A percentile compares a stretch with the other conserved stretches of the same genome.
These are phyloP conservation scores for Rhizopogon rudus DNA, from an alignment of 768 basidiomycete species.

Conservation along the genomic window DNA sequence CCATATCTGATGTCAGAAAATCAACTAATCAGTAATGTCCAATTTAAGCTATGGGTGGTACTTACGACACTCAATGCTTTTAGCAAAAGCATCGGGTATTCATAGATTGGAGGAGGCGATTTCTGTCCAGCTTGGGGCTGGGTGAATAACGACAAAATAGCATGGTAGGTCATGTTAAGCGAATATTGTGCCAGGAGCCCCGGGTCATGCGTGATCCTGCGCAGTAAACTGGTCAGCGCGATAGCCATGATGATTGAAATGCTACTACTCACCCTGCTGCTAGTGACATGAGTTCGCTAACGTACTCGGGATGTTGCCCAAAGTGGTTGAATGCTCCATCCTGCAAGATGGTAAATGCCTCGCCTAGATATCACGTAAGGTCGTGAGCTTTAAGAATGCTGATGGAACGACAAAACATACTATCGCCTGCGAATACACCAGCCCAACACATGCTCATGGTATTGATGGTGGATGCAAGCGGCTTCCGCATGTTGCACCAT, in stretches of 20 bases:
- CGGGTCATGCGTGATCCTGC: neutral
- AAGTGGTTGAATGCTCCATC: neutral
- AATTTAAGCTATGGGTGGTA: no score
- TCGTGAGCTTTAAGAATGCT: neutral
- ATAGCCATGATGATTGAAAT: neutral
- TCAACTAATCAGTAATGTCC: no score
- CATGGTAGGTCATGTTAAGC: neutral
- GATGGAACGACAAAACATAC: conserved; percentile 36
- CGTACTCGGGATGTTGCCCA: neutral
- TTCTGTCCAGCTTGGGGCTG: neutral
- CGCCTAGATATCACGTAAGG: neutral
- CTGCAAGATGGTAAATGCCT: neutral
- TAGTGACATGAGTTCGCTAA: neutral
- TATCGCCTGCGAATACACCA: conserved; percentile 85
- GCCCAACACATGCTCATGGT: conserved; percentile 86
- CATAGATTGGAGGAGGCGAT: neutral
- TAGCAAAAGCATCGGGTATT: neutral
- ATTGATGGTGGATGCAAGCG: conserved; percentile 75
- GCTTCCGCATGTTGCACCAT: conserved; percentile 85
- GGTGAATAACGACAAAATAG: neutral
- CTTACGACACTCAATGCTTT: neutral
- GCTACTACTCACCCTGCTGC: neutral
- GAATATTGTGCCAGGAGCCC: neutral
- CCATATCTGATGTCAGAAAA: neutral
- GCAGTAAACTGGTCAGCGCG: neutral